Evolutionary conservation across 2,329 filamentous ascomycete genomes (phyloP).

Genomic region (Xylogone sp.): DNA sequence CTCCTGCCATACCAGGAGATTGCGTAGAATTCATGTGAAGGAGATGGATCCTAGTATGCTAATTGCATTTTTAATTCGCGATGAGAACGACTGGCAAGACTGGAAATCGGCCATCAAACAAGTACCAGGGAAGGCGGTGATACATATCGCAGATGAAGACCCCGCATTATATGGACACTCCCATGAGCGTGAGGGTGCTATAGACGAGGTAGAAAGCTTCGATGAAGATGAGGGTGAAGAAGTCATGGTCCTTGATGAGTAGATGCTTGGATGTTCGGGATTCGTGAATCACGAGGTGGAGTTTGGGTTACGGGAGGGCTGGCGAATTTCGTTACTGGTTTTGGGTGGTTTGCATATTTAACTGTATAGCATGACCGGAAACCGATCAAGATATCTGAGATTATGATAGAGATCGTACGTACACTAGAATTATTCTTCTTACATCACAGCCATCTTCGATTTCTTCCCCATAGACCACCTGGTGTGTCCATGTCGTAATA

Average conservation of each 20-base stretch:
- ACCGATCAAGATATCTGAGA: background rate
- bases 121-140: conserved; percentile 77
- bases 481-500: background rate
- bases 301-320: background rate
- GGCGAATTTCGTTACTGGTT: background rate
- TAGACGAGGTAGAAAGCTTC: conserved; percentile 87
- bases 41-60: conserved; percentile 99
- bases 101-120: conserved; percentile 77
- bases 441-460: background rate
- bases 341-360: background rate
- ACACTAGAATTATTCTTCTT: background rate
- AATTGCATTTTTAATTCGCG: conserved; percentile 83
- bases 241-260: conserved; percentile 30
- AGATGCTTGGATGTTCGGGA: conserved; percentile 10
- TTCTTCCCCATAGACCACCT: background rate
- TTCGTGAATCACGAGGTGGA: conserved; percentile 1
- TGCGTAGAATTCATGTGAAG: conserved; percentile 76
- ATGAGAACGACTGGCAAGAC: conserved; percentile 76
- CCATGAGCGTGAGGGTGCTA: conserved; percentile 64
- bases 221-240: conserved; percentile 64
- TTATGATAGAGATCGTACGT: background rate
- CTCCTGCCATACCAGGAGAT: conserved; percentile 80
- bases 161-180: conserved; percentile 48
- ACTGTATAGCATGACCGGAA: background rate
- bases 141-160: conserved; percentile 75